phyloP scores from a whole-genome alignment of 495 filamentous ascomycete species.

The Hypoxylon fuscum region DNA sequence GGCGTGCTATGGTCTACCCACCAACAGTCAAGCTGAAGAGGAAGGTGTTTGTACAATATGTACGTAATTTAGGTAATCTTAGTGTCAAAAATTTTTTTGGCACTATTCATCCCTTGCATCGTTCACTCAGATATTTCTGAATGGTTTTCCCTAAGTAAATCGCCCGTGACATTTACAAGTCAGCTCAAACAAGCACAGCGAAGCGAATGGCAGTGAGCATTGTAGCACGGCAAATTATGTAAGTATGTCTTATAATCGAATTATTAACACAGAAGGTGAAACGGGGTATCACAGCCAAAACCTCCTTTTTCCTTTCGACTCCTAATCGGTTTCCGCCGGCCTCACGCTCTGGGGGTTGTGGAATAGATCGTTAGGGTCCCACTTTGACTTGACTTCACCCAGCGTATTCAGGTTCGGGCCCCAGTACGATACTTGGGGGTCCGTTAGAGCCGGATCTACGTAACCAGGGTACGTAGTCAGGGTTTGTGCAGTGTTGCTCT shows the following conservation, averaged over 20 bases:
- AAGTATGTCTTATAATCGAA: conserved; percentile 24
- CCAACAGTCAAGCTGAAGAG: no score
- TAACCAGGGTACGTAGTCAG: conserved; percentile 75
- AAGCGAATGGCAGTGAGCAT: neutral
- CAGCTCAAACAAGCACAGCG: neutral
- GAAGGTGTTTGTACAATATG: no score
- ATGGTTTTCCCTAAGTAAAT: no score
- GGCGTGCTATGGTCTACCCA: no score
- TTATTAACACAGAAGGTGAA: conserved; percentile 23
- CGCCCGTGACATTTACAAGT: neutral
- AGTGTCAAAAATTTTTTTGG: no score
- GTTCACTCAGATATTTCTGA: no score
- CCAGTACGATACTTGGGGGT: conserved; percentile 66
- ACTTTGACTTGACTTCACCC: conserved; percentile 58
- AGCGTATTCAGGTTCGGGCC: conserved; percentile 59
- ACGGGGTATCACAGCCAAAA: conserved; percentile 34
- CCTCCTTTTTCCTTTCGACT: conserved; percentile 6
- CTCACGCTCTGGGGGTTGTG: conserved; percentile 71
- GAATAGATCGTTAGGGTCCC: conserved; percentile 66
- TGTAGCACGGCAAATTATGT: conserved; percentile 12
- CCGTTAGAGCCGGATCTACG: conserved; percentile 66
- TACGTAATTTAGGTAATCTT: no score
- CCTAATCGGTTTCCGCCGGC: conserved; percentile 47
- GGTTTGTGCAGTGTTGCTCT: conserved; percentile 41
- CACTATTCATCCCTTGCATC: no score